A percentile compares a stretch with the other conserved stretches of the same genome.
Evolutionary conservation across 1,139 yeast species (phyloP).

Genomic region (Scheffersomyces segobiensis): DNA sequence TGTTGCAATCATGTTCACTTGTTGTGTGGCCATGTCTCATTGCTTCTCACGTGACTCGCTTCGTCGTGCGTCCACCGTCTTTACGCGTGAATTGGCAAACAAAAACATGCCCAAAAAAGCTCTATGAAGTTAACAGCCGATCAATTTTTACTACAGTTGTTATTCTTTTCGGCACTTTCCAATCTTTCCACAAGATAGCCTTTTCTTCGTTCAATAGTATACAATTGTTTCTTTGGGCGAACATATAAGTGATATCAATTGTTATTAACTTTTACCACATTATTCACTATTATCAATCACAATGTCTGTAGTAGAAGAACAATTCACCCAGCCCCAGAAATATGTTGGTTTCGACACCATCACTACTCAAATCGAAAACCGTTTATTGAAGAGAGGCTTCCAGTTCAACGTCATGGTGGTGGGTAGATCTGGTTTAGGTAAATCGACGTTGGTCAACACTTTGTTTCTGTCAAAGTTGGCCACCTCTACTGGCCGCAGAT

Average conservation of each 20-base stretch:
- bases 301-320: slow-evolving; percentile 13
- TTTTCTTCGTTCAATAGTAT: not conserved
- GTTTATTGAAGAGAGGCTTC: slow-evolving; percentile 89
- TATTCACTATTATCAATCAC: not conserved
- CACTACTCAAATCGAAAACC: slow-evolving; percentile 91
- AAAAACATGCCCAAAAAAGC: not conserved
- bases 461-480: slow-evolving; percentile 82
- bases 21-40: not conserved
- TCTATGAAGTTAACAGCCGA: not conserved
- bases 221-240: not conserved
- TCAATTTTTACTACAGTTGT: not conserved
- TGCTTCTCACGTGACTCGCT: not conserved
- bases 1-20: not conserved
- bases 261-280: not conserved
- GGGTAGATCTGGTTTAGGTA: slow-evolving; percentile 93
- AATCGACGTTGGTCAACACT: slow-evolving; percentile 87
- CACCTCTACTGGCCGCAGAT: slow-evolving; percentile 68
- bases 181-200: not conserved
- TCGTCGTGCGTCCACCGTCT: not conserved
- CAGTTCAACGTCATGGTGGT: slow-evolving; percentile 94
- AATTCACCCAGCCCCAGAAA: slow-evolving; percentile 36
- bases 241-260: not conserved
- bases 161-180: not conserved
- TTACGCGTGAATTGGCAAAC: not conserved
- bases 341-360: slow-evolving; percentile 97